Evolutionary conservation across 1,284 basidiomycete species (phyloP), one percentile per base, ranked within the genome.

Genomic region (Tetrapyrgos nigripes): DNA sequence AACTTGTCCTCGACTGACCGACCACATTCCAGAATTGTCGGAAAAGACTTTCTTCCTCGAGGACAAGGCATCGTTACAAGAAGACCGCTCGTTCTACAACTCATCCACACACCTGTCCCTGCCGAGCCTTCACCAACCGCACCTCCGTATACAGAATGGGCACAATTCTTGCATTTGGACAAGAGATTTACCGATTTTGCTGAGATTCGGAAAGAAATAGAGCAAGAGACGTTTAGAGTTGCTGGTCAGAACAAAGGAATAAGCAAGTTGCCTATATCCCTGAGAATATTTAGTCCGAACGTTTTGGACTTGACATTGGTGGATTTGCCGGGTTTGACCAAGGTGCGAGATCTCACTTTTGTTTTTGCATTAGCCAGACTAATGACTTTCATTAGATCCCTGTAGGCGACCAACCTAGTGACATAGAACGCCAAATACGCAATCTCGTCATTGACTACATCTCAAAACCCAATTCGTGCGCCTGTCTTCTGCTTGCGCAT

Each of bases 181-280:
- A 94, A 94, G 40, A 88, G 93, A 51, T 98, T 97, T 77, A 96
- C 94, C 48, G 96, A 98, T 72, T 98, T 97, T 72, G 83, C 85
- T 55, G 96, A 98, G 68, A 93, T 99, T 65, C 85, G 96, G 37
- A 91, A 91, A 65, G 97, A 99, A 79, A 99, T 99, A 64, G 97
- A 99, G 77, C 93, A 95, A 72, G 97, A 99, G 81, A 99, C 97
- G 2, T 96, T 92, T 74, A 83, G 97, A 46, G 97, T 99, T 27
- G 97, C 97, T 0, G 97, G 97, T 0, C 96, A 98, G 82, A 99
- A 99, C 79, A 99, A 98, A 79, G 97, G 97, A 54, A 92, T 99
- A 61, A 96, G 93, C 79, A 96, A 96, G 74, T 76, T 98, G 56
- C 96, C 97, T 4, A 98, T 98, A 71, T 92, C 94, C 63, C 81